Base-by-base conservation (phyloP, 73 alveolate genomes). In the Tetrahymena thermophila region DNA sequence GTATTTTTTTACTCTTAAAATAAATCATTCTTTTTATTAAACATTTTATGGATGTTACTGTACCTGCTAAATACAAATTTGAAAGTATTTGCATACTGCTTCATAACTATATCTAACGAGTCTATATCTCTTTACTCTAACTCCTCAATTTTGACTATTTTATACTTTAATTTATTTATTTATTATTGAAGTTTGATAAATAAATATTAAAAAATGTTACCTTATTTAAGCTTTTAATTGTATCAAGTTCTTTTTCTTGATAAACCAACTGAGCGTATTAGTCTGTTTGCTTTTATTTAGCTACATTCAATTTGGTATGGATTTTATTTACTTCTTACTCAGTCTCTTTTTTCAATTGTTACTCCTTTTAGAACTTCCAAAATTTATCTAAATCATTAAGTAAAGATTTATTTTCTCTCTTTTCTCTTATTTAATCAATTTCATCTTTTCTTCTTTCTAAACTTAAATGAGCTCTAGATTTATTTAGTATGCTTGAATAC, bases 51-150 rank as follows among this genome's bases (percentile, higher is more conserved):
- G n/a, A 94, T 85, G 38, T 95, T 95, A 34, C 95, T 56, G 55
- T 95, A 95, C 35, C 85, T 95, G 17, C 94, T 85, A 35, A 95
- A 95, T 23, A 95, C 43, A 35, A 85, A 95, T 55, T 95, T 95
- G 28, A 95, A 84, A 34, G 97, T 93, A 85, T 95, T 95, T 42
- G 93, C 95, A 93, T 95, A 43, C 44, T 93, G 35, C 37, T 95
- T 95, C 34, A 89, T 57, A 85, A 85, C 94, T 23, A 95, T 89
- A 14, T 57, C 84, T 89, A 95, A 56, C 7, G 97, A 95, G 43
- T 95, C 95, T 23, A 40, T 50, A 55, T 95, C 97, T 34, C 56
- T 35, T n/a, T 56, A 84, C n/a, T 95, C 97, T 71, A 50, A 85
- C 8, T 95, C 97, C 34, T 95, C 97, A 15, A 95, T 28, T 37